Conservation (phyloP, 2,329 filamentous ascomycete species). For the Ceratocystis colombiana region DNA sequence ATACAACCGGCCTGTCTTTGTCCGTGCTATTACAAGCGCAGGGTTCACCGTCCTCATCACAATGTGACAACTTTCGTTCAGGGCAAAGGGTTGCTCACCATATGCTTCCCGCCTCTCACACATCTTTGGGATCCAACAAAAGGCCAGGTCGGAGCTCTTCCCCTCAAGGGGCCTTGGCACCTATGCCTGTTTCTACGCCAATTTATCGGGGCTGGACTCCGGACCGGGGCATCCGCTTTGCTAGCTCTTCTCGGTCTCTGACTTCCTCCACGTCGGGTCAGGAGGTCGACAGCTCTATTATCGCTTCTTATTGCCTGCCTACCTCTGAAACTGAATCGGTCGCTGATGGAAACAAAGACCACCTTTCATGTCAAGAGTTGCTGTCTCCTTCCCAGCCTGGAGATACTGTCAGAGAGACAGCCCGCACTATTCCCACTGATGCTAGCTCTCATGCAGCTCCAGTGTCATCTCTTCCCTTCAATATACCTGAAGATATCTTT, state of each 20-base stretch:
- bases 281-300: background rate
- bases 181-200: background rate
- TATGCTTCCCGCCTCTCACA: background rate
- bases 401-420: conserved; percentile 7
- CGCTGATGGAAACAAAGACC: background rate
- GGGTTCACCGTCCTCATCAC: background rate
- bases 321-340: background rate
- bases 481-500: conserved; percentile 40
- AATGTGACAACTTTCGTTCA: background rate
- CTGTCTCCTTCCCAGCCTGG: background rate
- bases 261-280: background rate
- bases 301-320: background rate
- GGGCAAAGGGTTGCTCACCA: background rate
- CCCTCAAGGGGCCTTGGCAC: background rate
- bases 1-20: background rate
- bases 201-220: conserved; percentile 11
- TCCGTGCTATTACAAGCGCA: background rate
- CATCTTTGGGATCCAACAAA: background rate
- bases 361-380: background rate
- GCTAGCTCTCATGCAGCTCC: conserved; percentile 32
- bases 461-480: conserved; percentile 36
- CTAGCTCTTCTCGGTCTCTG: background rate
- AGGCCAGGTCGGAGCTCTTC: background rate
- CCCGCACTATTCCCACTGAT: conserved; percentile 12
- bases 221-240: conserved; percentile 21